Percentiles rank a stretch among this genome's conserved stretches.
These are phyloP conservation scores for Mortierella sp. DNA, from an alignment of 371 early-diverging fungal genomes.

Conservation along the genomic window DNA sequence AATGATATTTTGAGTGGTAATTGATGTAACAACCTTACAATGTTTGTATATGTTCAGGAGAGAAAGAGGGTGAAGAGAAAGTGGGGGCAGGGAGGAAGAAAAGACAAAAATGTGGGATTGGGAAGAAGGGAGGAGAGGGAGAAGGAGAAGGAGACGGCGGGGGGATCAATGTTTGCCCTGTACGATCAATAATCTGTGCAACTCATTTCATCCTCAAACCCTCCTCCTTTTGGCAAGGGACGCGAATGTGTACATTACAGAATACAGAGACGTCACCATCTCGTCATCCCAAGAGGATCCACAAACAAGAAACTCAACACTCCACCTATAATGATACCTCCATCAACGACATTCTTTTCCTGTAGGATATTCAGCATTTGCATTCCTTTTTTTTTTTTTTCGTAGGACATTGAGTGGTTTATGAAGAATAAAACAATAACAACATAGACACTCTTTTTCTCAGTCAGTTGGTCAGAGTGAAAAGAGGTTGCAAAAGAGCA, in stretches of 20 bases:
- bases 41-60: background rate
- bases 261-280: conserved; percentile 7
- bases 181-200: background rate
- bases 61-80: background rate
- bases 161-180: background rate
- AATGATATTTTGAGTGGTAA: background rate
- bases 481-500: background rate
- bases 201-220: background rate
- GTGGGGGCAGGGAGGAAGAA: background rate
- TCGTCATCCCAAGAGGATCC: no score
- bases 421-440: background rate
- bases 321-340: background rate
- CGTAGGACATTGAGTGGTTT: background rate
- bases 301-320: background rate
- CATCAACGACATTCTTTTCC: background rate
- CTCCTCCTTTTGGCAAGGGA: background rate
- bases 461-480: conserved; percentile 1
- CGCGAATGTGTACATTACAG: background rate
- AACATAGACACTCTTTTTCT: background rate
- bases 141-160: no score
- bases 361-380: background rate
- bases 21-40: conserved; percentile 1
- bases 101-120: background rate
- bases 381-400: background rate
- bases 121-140: background rate